Evolutionary conservation across 495 filamentous ascomycete species (phyloP), one percentile per base, ranked within the genome.

Genomic region (Penicillium ucsense): DNA sequence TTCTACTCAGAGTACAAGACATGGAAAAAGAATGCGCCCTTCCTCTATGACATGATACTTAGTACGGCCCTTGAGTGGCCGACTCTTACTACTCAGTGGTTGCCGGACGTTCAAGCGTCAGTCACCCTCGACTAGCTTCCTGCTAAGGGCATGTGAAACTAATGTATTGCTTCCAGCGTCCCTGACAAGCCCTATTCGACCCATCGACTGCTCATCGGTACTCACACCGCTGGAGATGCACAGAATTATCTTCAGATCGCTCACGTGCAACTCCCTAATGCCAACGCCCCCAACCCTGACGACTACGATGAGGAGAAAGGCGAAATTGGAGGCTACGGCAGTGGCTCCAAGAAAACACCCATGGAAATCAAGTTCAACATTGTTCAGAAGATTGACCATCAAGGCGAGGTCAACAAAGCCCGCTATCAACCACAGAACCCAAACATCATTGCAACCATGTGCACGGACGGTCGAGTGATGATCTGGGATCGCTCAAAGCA

Each of bases 11-110:
- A 97, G 69, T 99, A 99, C 78, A 99, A 99, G 64, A 95, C 88
- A 53, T 99, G 94, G 94, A 99, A 99, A 77, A 99, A 99, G 78
- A 97, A 97, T 67, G 85, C 88, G 52, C 89, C 91, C 3, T 96
- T 96, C 65, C 85, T 99, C 54, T 99, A 99, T 66, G 94, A 96
- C 59, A 83, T 95, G 76, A 90, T 97, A 48, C 69, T 95, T 31
- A 90, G 92, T 57, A 91, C 85, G 40, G 94, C 94, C 33, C 73
- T 99, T 38, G 91, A 96, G 68, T 99, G 94, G 94, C 94, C 94
- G 12, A 97, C 94, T 6, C 75, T 99, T 43, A 96, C 92, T 9
- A 89, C 88, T 6, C 91, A 99, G 74, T 99, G 94, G 94, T 81
- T 99, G 48, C 94, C 94, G 30, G 94, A 99, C 62, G 87, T 89